A percentile compares a stretch with the other conserved stretches of the same genome.
Conservation (phyloP, 106 monocot species). For the Phalaenopsis aphrodite region DNA sequence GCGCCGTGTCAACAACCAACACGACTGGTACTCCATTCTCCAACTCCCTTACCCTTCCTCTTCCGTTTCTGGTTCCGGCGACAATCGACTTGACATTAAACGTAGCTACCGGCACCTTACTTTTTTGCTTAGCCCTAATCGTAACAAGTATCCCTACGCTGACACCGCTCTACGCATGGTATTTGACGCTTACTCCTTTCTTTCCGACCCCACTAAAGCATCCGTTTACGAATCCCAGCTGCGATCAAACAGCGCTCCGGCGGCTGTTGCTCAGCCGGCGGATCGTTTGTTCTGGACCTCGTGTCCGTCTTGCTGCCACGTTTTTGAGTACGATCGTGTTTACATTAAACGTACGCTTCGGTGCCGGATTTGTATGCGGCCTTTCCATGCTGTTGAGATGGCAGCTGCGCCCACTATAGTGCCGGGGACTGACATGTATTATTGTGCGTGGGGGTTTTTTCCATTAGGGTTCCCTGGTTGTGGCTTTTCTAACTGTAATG, state of each 20-base stretch:
- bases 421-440: slow-evolving; percentile 23
- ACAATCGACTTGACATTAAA: slow-evolving; percentile 3
- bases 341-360: slow-evolving; percentile 22
- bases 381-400: slow-evolving; percentile 34
- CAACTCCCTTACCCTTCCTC: slow-evolving; percentile 11
- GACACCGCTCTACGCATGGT: slow-evolving; percentile 38
- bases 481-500: neutral
- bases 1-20: slow-evolving; percentile 12
- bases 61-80: neutral
- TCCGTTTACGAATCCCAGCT: slow-evolving; percentile 34
- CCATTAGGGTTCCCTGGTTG: slow-evolving; percentile 29
- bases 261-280: neutral
- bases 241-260: neutral
- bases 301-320: slow-evolving; percentile 40
- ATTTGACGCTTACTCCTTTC: slow-evolving; percentile 32
- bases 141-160: slow-evolving; percentile 19
- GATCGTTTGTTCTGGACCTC: slow-evolving; percentile 45
- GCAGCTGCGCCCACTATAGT: slow-evolving; percentile 23
- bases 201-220: slow-evolving; percentile 48
- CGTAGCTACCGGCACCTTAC: slow-evolving; percentile 27
- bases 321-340: slow-evolving; percentile 36
- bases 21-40: slow-evolving; percentile 20
- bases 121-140: slow-evolving; percentile 39
- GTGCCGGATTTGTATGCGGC: slow-evolving; percentile 33
- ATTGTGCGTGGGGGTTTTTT: slow-evolving; percentile 26